Base-by-base conservation (phyloP, 805 yeast genomes). In the Teunomyces stri region DNA sequence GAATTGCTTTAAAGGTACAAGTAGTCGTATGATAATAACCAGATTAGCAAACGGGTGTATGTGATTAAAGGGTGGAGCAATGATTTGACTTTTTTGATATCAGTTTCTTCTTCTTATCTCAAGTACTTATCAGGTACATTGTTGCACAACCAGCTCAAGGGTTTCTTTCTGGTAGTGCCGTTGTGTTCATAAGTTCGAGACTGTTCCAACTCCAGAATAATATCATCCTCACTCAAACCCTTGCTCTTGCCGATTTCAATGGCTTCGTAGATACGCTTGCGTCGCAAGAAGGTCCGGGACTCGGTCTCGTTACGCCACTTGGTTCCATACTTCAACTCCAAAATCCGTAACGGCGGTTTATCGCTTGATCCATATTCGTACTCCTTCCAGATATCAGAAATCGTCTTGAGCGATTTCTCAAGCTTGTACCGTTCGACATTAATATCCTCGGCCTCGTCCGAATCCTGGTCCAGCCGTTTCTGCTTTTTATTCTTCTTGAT, bases 281-380 rank as follows among this genome's bases (percentile, higher is more conserved):
- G 64, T 51, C 85, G 59, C 41, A 77, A 69, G 55, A 76, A 80
- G 39, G 81, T 74, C 51, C 81, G 74, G 45, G 75, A 74, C 27
- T 77, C 77, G 0, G 83, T 81, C 42, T 68, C 82, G 43, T 78
- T 66, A 58, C 85, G 69, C 85, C 85, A 80, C 30, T 75, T 74
- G 1, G 82, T 72, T 44, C 75, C 76, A 52, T 72, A 80, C 50
- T 75, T 69, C 5, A 57, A 47, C 54, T 80, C 84, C 59, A 80
- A 61, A 10, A 73, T 64, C 49, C 71, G 72, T 33, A 80, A 69
- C 3, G 84, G 76, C 0, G 82, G 82, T 53, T 79, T 80, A 2
- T 72, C 78, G 45, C 75, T 69, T 5, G 75, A 51, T 0, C 84
- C 84, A 45, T 73, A 72, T 4, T 77, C 71, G 49, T 79, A 80